Percentiles rank a stretch among this genome's conserved stretches.
These are phyloP conservation scores for Botryobasidium botryosum DNA, from an alignment of 768 basidiomycete species.

Conservation along the genomic window DNA sequence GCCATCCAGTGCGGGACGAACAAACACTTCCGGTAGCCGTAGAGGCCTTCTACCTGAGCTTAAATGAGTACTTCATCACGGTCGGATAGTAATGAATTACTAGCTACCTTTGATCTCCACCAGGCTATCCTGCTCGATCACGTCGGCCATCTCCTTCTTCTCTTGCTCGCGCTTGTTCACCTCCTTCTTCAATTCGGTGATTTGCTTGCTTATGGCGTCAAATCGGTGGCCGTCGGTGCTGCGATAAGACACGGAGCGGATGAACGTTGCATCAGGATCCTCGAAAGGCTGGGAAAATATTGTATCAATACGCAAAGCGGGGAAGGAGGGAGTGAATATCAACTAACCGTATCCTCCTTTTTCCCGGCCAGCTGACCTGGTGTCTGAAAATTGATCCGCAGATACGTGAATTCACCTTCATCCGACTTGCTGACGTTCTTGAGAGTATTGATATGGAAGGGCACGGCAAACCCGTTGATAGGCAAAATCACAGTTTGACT, in stretches of 20 bases:
- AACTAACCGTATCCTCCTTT: constrained; percentile 85
- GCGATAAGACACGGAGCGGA: constrained; percentile 88
- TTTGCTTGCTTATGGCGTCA: constrained; percentile 74
- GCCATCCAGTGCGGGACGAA: constrained; percentile 85
- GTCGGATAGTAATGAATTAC: background rate
- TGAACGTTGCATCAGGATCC: constrained; percentile 89
- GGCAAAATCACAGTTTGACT: constrained; percentile 81
- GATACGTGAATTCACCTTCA: constrained; percentile 84
- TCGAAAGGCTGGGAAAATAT: constrained; percentile 59
- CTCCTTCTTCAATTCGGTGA: constrained; percentile 89
- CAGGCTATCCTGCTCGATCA: constrained; percentile 84
- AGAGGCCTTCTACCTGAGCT: constrained; percentile 29
- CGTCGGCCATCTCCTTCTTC: constrained; percentile 96
- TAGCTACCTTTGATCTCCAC: constrained; percentile 65
- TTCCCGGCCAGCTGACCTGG: constrained; percentile 95
- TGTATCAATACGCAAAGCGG: background rate
- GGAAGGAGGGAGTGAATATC: constrained; percentile 4
- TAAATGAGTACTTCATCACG: background rate
- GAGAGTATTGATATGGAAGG: constrained; percentile 96
- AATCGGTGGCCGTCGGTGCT: constrained; percentile 82
- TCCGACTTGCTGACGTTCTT: constrained; percentile 97
- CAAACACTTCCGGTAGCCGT: constrained; percentile 80
- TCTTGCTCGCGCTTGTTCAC: constrained; percentile 95
- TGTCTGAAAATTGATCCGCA: constrained; percentile 96
- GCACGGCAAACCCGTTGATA: constrained; percentile 87